Conservation (phyloP, 495 filamentous ascomycete genomes). For the Recurvomyces mirabilis region DNA sequence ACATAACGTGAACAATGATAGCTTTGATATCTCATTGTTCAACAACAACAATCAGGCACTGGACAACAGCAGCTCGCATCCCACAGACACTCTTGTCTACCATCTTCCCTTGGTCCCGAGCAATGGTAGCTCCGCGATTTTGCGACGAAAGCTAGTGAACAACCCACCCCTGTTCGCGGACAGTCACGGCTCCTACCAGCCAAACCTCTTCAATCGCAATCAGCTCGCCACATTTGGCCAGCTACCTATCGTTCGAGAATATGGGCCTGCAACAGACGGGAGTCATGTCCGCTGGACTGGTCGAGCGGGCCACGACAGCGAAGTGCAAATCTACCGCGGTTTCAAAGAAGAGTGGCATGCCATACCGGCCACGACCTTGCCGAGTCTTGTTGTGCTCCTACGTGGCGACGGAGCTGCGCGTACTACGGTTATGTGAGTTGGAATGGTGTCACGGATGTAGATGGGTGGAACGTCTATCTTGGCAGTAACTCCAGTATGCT, state of each 20-base stretch:
- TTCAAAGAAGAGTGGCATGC: slow-evolving; percentile 18
- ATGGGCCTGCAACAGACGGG: slow-evolving; percentile 12
- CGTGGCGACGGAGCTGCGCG: neutral
- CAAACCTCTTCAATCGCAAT: slow-evolving; percentile 12
- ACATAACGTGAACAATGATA: slow-evolving; percentile 9
- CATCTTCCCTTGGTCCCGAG: slow-evolving; percentile 8
- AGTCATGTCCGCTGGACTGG: slow-evolving; percentile 15
- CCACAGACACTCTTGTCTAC: slow-evolving; percentile 6
- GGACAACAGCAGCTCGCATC: slow-evolving; percentile 5
- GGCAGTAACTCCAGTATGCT: neutral
- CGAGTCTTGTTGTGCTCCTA: slow-evolving; percentile 1
- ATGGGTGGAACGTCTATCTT: slow-evolving; percentile 4
- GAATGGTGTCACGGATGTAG: slow-evolving; percentile 15
- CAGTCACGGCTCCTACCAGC: slow-evolving; percentile 16
- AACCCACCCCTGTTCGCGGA: slow-evolving; percentile 7
- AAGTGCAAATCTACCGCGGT: slow-evolving; percentile 11
- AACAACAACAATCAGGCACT: slow-evolving; percentile 16
- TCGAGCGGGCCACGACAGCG: slow-evolving; percentile 7
- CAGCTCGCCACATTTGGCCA: slow-evolving; percentile 14
- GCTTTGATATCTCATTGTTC: slow-evolving; percentile 11
- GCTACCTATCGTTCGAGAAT: slow-evolving; percentile 13
- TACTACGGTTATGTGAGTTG: slow-evolving; percentile 12
- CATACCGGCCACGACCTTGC: slow-evolving; percentile 5
- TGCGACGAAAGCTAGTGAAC: neutral
- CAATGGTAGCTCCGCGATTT: neutral